These are phyloP conservation scores for Fagus sylvatica DNA, from an alignment of 306 rosid species.

Conservation along the genomic window DNA sequence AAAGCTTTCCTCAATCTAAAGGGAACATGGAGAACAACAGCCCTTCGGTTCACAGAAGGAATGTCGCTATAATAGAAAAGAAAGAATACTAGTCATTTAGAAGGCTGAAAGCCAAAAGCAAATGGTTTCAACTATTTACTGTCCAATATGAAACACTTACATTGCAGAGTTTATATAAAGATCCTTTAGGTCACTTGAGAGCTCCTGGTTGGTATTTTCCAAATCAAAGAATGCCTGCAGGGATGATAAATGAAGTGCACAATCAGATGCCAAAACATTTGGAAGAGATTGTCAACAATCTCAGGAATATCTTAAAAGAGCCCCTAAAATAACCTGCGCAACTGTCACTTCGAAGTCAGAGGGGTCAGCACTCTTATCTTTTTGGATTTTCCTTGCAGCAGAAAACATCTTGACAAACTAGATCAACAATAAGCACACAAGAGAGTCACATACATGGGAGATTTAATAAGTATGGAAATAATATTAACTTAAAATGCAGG, in stretches of 20 bases:
- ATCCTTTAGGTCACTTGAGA: conserved; percentile 92
- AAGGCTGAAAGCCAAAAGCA: not conserved
- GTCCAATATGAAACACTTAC: conserved; percentile 41
- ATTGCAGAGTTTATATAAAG: conserved; percentile 76
- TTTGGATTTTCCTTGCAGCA: conserved; percentile 67
- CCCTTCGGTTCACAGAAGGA: conserved; percentile 80
- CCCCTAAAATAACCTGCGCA: conserved; percentile 52
- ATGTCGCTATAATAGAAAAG: conserved; percentile 50
- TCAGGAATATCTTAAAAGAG: not conserved
- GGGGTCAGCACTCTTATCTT: conserved; percentile 68
- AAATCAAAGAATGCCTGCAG: conserved; percentile 73
- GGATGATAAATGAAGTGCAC: not conserved
- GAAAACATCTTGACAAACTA: conserved; percentile 56
- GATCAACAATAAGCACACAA: not conserved
- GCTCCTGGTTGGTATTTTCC: conserved; percentile 75
- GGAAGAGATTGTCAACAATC: not conserved
- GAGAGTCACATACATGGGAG: not conserved
- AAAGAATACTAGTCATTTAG: not conserved
- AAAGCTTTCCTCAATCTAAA: conserved; percentile 76
- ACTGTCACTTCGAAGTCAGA: conserved; percentile 72
- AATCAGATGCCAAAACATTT: not conserved
- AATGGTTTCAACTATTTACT: not conserved
- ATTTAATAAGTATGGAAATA: not conserved
- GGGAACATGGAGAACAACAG: conserved; percentile 75
- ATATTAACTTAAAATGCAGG: not conserved